These are phyloP conservation scores for Gymnopilus junonius DNA, from an alignment of 768 basidiomycete species.

Conservation along the genomic window DNA sequence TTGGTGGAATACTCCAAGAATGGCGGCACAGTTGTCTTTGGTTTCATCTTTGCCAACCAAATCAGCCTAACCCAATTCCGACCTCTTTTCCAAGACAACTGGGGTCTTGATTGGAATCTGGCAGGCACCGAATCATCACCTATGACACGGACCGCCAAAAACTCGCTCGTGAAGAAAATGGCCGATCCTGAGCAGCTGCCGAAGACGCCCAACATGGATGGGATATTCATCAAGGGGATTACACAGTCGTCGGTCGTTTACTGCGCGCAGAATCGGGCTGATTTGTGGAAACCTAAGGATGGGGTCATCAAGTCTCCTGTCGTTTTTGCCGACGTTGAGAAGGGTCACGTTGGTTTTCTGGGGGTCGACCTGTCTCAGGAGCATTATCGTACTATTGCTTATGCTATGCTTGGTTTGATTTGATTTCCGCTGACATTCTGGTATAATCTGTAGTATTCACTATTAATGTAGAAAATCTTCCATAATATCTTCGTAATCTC, in stretches of 20 bases:
- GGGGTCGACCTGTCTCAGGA: constrained; percentile 39
- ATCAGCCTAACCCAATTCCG: constrained; percentile 21
- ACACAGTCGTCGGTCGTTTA: constrained; percentile 19
- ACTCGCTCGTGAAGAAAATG: constrained; percentile 14
- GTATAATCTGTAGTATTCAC: too few relatives aligned
- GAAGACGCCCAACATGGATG: constrained; percentile 24
- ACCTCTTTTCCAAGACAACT: constrained; percentile 29
- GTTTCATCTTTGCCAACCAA: constrained; percentile 27
- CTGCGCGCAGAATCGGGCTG: constrained; percentile 9
- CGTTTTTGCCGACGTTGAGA: constrained; percentile 32
- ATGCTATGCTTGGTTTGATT: constrained; percentile 39
- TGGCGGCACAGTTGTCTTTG: constrained; percentile 43
- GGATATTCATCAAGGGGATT: constrained; percentile 29
- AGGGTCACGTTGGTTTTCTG: constrained; percentile 43
- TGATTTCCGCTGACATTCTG: too few relatives aligned
- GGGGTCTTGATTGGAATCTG: constrained; percentile 38
- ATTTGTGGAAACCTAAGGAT: constrained; percentile 25
- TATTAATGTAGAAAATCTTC: too few relatives aligned
- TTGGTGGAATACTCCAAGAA: constrained; percentile 37
- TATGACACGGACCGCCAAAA: constrained; percentile 18
- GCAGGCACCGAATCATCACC: constrained; percentile 19
- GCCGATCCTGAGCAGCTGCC: constrained; percentile 20
- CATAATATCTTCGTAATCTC: too few relatives aligned
- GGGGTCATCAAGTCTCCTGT: constrained; percentile 25
- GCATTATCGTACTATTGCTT: constrained; percentile 28